Base-by-base conservation (phyloP, 768 basidiomycete genomes). In the Naematelia encephala region DNA sequence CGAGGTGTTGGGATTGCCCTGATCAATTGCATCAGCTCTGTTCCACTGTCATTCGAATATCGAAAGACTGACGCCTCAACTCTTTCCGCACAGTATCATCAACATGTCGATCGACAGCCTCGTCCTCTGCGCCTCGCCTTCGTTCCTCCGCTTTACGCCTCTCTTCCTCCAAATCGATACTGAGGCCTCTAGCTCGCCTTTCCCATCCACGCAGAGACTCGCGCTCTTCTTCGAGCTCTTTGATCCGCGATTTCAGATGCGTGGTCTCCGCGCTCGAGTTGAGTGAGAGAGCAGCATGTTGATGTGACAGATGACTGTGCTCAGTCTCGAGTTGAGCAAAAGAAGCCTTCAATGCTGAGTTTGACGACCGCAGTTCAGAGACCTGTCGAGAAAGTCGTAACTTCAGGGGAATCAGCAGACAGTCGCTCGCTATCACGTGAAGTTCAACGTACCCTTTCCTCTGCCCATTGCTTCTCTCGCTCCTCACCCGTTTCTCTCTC, bases 81-180 rank as follows among this genome's bases (percentile, higher is more conserved):
- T 73, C 72, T 43, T 61, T 57, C 30, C 60, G 54, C 14, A 70
- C 21, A 26, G 50, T 60, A 13, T 67, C 62, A 43, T 70, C 67
- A 11, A 59, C 63, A 29, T 55, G 46, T 34, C 56, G 49, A 43
- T 64, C 64, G 23, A 54, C 63, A 21, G 43, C 53, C 4, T 22
- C 56, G 5, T 66, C 61, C 22, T 57, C 59, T 8, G 44, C 30
- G 48, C 57, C 45, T 45, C 58, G 46, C 45, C 63, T 48, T 29
- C 60, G 53, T 43, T 60, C 62, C 48, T 62, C 52, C 29, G 66
- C 55, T 49, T 53, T 60, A 39, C 72, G 54, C 52, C 56, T 61
- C 56, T 75, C 70, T 49, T 75, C 67, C 47, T 69, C 69, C 12
- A 73, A 54, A 22, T 70, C 63, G n/a, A 73, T 73, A 23, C 46